These are phyloP conservation scores for sunflower (Helianthus annuus) DNA, from an alignment of 129 eudicot species.

Conservation along the genomic window DNA sequence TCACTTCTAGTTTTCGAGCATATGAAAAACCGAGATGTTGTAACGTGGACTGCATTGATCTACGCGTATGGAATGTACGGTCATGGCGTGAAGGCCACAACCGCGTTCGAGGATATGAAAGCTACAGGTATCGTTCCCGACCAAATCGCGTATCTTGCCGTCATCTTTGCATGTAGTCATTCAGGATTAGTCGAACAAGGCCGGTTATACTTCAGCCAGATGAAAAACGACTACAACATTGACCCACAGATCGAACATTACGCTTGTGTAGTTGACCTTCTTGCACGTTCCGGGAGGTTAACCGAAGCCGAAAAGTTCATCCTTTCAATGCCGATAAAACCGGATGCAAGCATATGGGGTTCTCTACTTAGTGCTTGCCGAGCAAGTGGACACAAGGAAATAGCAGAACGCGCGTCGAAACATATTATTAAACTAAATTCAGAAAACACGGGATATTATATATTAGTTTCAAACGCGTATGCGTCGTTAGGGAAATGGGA, in stretches of 20 bases:
- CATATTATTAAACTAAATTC: slow-evolving; percentile 45
- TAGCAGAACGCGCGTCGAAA: slow-evolving; percentile 62
- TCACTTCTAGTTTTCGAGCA: slow-evolving; percentile 48
- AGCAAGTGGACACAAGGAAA: slow-evolving; percentile 40
- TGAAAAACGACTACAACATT: slow-evolving; percentile 57
- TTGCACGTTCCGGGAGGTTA: slow-evolving; percentile 54
- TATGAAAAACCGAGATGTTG: slow-evolving; percentile 57
- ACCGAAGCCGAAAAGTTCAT: slow-evolving; percentile 67
- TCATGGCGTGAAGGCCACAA: slow-evolving; percentile 61
- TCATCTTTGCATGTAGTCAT: slow-evolving; percentile 77
- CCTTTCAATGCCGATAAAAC: slow-evolving; percentile 60
- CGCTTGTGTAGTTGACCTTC: slow-evolving; percentile 76
- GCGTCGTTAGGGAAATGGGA: slow-evolving; percentile 77
- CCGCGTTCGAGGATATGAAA: slow-evolving; percentile 64
- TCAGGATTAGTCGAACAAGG: slow-evolving; percentile 75
- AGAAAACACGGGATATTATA: slow-evolving; percentile 53
- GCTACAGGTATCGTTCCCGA: slow-evolving; percentile 54
- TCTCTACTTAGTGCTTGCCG: slow-evolving; percentile 68
- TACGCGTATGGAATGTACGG: slow-evolving; percentile 76
- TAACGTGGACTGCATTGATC: slow-evolving; percentile 68
- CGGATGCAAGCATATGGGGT: slow-evolving; percentile 87
- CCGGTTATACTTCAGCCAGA: slow-evolving; percentile 44
- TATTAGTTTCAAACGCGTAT: slow-evolving; percentile 64
- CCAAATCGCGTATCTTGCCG: slow-evolving; percentile 53
- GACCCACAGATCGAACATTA: slow-evolving; percentile 67